These are phyloP conservation scores for Candida sp. DNA, from an alignment of 1,139 yeast species.

Conservation along the genomic window DNA sequence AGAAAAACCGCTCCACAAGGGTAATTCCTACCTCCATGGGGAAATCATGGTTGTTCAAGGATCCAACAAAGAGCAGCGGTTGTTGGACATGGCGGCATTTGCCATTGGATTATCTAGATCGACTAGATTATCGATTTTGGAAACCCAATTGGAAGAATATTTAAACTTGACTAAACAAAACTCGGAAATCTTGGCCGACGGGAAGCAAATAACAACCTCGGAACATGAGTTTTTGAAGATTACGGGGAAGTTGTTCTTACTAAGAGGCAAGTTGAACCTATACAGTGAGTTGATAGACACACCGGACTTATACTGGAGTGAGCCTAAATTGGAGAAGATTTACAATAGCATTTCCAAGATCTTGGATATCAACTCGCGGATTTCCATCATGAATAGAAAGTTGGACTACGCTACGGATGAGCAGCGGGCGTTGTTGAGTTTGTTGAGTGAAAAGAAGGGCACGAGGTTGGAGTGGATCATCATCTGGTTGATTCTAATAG, in stretches of 20 bases:
- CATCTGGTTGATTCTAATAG: conserved; percentile 79
- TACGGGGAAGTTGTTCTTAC: conserved; percentile 74
- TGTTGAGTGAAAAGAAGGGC: conserved; percentile 77
- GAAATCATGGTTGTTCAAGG: conserved; percentile 73
- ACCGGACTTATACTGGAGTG: conserved; percentile 94
- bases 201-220: conserved; percentile 56
- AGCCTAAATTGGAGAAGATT: conserved; percentile 78
- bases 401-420: conserved; percentile 92
- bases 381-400: conserved; percentile 79
- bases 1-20: conserved; percentile 29
- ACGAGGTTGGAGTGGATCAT: conserved; percentile 88
- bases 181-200: conserved; percentile 70
- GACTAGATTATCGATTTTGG: conserved; percentile 82
- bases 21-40: conserved; percentile 57
- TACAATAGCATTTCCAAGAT: conserved; percentile 72
- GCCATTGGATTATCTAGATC: conserved; percentile 88
- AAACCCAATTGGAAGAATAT: conserved; percentile 70
- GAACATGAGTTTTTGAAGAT: conserved; percentile 68
- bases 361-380: conserved; percentile 78
- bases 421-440: conserved; percentile 75
- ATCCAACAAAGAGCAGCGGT: conserved; percentile 41
- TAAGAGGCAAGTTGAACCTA: conserved; percentile 81
- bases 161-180: conserved; percentile 63
- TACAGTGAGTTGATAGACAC: conserved; percentile 93
- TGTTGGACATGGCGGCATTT: conserved; percentile 86